A percentile compares a stretch with the other conserved stretches of the same genome.
Conservation (phyloP, 495 filamentous ascomycete genomes). For the Tuber borchii region DNA sequence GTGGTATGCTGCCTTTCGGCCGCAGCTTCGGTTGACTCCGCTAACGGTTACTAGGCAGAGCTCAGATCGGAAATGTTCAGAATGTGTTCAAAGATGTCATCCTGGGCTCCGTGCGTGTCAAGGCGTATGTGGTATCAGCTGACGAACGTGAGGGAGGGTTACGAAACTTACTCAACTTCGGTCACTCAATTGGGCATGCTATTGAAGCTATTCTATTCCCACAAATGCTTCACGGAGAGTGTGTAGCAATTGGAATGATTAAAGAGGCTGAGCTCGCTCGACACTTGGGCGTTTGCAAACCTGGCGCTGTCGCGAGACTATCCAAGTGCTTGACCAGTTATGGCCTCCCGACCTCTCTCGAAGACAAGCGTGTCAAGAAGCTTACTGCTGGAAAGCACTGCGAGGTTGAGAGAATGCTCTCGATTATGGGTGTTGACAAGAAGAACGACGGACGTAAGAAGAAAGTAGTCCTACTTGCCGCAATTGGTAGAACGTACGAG, state of each 20-base stretch:
- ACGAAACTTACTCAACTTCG: conserved; percentile 92
- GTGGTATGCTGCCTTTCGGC: conserved; percentile 13
- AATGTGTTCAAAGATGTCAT: conserved; percentile 78
- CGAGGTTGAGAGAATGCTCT: conserved; percentile 77
- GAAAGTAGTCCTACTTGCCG: conserved; percentile 90
- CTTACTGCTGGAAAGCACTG: conserved; percentile 83
- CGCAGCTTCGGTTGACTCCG: not conserved
- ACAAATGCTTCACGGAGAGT: conserved; percentile 90
- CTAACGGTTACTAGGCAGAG: conserved; percentile 43
- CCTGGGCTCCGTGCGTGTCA: conserved; percentile 78
- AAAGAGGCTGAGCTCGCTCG: conserved; percentile 92
- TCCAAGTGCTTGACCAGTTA: conserved; percentile 91
- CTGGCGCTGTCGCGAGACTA: conserved; percentile 79
- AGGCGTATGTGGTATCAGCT: conserved; percentile 84
- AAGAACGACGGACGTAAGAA: conserved; percentile 96
- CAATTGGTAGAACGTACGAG: conserved; percentile 82
- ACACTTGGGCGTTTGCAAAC: conserved; percentile 78
- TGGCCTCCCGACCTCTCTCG: conserved; percentile 76
- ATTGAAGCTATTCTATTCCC: conserved; percentile 93
- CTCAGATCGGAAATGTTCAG: conserved; percentile 62
- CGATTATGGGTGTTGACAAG: conserved; percentile 96
- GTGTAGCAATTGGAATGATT: conserved; percentile 95
- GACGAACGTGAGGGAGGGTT: conserved; percentile 94
- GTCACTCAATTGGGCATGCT: conserved; percentile 96
- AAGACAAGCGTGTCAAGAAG: conserved; percentile 76